Evolutionary conservation across 129 eudicot genomes (phyloP).

Genomic region (Mikania micrantha): DNA sequence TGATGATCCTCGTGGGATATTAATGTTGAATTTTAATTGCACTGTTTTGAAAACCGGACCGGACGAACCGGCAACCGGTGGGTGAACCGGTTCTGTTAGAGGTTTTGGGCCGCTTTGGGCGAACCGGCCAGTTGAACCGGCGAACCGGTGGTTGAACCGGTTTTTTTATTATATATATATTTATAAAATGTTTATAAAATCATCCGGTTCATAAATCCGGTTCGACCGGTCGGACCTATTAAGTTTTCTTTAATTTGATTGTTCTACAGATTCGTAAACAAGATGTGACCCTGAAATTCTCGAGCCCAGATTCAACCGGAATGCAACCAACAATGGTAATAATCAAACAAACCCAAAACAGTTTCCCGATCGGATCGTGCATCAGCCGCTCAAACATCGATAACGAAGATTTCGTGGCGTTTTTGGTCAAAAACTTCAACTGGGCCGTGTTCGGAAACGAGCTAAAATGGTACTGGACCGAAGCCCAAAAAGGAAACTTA

Average conservation of each 20-base stretch:
- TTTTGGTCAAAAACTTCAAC: slow-evolving; percentile 63
- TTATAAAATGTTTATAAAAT: too few species aligned
- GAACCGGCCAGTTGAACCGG: too few species aligned
- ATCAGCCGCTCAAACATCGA: slow-evolving; percentile 65
- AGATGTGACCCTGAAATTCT: slow-evolving; percentile 61
- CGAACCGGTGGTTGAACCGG: too few species aligned
- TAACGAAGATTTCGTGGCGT: slow-evolving; percentile 80
- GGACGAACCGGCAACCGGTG: too few species aligned
- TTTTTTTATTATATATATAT: too few species aligned
- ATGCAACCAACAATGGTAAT: slow-evolving; percentile 38
- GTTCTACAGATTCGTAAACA: slow-evolving; percentile 77
- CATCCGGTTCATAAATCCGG: too few species aligned
- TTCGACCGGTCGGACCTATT: too few species aligned
- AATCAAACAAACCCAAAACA: slow-evolving; percentile 61
- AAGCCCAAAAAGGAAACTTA: slow-evolving; percentile 67
- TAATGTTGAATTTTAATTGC: too few species aligned
- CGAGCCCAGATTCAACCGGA: slow-evolving; percentile 29
- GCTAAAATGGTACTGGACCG: slow-evolving; percentile 96
- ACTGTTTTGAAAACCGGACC: too few species aligned
- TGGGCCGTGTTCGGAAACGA: slow-evolving; percentile 94
- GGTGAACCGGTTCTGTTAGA: too few species aligned
- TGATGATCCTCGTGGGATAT: too few species aligned
- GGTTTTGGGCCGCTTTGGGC: too few species aligned
- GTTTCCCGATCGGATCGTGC: slow-evolving; percentile 87
- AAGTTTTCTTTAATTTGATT: background rate